Evolutionary conservation across 2,329 filamentous ascomycete species (phyloP), one percentile per base, ranked within the genome.

Genomic region (Thelonectria olida): DNA sequence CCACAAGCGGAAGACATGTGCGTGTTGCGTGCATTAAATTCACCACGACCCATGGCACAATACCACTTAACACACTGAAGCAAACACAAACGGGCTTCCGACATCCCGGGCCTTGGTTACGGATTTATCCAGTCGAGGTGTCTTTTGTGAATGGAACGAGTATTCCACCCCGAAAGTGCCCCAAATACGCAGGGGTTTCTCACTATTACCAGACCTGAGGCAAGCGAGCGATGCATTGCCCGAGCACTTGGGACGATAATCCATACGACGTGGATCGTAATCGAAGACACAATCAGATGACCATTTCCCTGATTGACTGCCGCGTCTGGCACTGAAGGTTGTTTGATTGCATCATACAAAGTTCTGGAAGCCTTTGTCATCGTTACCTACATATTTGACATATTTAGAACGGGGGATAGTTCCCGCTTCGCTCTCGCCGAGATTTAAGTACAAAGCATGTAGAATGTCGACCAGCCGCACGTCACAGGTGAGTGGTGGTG

Each of bases 21-120:
- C 66, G 67, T 62, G 64, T 72, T 69, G 69, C 65, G 66, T 67
- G 69, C 69, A 72, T 72, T 72, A 63, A 55, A 69, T 52, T 42
- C 49, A 64, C 59, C 58, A 66, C 50, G 22, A 27, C 52, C 58
- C 62, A 68, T 66, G 56, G 48, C 59, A 61, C 61, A 67, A 60
- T 56, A 52, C 51, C 53, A 61, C 61, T 61, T 54, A 59, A 47
- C 54, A 60, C 17, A 44, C 25, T 27, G 20, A 27, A 52, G 42
- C 20, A 45, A 45, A 45, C 23, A 27, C 15, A 41, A 20, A 45
- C 42, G 42, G 36, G 42, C 56, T 36, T 59, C 50, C 50, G 50
- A 27, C 38, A 55, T 36, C 51, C 51, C 31, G 51, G 47, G 52
- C 57, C 57, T 39, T 48, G 44, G 38, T 27, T 38, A 22, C 39